phyloP scores from a whole-genome alignment of 768 basidiomycete genomes.

The Sarcodon sp. region DNA sequence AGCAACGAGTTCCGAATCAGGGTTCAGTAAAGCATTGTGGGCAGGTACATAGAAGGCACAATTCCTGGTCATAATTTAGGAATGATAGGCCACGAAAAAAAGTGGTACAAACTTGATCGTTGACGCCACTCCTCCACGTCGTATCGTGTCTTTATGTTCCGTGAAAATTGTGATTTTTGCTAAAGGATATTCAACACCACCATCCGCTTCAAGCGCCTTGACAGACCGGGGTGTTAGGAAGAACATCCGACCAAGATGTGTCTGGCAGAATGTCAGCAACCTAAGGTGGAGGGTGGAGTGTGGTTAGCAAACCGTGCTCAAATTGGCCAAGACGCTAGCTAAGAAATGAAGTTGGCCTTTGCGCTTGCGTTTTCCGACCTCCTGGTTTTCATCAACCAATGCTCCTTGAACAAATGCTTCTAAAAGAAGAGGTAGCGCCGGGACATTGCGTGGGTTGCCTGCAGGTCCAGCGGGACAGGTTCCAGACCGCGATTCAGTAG shows the following conservation, averaged over 20 bases:
- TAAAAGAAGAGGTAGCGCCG: conserved; percentile 70
- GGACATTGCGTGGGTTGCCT: conserved; percentile 35
- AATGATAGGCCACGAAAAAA: neutral
- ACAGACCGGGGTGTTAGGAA: conserved; percentile 59
- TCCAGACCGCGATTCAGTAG: conserved; percentile 69
- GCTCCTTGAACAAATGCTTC: conserved; percentile 82
- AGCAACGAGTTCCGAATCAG: conserved; percentile 42
- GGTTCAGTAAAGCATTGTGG: conserved; percentile 59
- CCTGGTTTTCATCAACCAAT: conserved; percentile 32
- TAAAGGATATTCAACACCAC: conserved; percentile 63
- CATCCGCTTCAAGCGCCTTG: conserved; percentile 30
- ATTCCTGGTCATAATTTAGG: conserved; percentile 38
- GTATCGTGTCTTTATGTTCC: conserved; percentile 77
- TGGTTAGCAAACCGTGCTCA: conserved; percentile 50
- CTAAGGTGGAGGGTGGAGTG: neutral
- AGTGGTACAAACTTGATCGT: conserved; percentile 58
- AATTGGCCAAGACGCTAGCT: conserved; percentile 88
- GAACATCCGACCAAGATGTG: conserved; percentile 64
- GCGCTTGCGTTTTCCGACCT: conserved; percentile 33
- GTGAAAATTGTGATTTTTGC: conserved; percentile 78
- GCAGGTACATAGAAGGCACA: conserved; percentile 59
- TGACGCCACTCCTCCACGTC: conserved; percentile 78
- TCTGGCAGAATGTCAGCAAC: conserved; percentile 26
- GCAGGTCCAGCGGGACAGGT: conserved; percentile 64
- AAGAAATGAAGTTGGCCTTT: conserved; percentile 87